These are phyloP conservation scores for Boletellus ananas DNA, from an alignment of 768 basidiomycete species.

Conservation along the genomic window DNA sequence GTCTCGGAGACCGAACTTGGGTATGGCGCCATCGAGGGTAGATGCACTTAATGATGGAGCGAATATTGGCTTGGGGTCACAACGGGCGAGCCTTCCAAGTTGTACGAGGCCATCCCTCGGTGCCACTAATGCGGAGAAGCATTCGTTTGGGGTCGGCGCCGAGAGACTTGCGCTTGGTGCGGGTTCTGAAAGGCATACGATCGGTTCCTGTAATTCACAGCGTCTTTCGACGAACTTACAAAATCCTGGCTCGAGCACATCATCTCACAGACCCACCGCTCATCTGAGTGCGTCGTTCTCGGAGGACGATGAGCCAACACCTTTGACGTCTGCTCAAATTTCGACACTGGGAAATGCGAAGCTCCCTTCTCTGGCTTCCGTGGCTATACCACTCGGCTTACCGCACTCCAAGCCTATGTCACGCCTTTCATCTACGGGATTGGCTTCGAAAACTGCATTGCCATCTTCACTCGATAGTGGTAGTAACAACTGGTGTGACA, in stretches of 20 bases:
- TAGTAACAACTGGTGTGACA: conserved; percentile 6
- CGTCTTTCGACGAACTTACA: conserved; percentile 7
- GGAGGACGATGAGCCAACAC: conserved; percentile 16
- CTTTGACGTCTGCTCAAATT: conserved; percentile 6
- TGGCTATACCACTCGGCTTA: conserved; percentile 14
- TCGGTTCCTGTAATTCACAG: conserved; percentile 12
- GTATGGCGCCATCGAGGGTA: conserved; percentile 10
- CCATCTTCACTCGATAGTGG: conserved; percentile 7
- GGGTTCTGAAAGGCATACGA: conserved; percentile 10
- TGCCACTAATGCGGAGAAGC: conserved; percentile 14
- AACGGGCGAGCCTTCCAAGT: conserved; percentile 21
- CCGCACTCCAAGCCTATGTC: conserved; percentile 11
- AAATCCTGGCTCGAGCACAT: conserved; percentile 2
- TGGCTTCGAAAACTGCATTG: conserved; percentile 7
- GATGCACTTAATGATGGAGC: conserved; percentile 18
- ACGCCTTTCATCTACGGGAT: conserved; percentile 2
- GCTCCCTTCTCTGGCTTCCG: conserved; percentile 10
- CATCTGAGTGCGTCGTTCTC: conserved; percentile 6
- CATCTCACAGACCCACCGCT: conserved; percentile 11
- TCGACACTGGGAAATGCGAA: conserved; percentile 5
- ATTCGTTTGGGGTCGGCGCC: conserved; percentile 11
- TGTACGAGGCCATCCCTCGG: conserved; percentile 18
- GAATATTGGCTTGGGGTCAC: conserved; percentile 15
- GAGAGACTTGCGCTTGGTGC: conserved; percentile 19
- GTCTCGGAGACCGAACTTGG: conserved; percentile 23